Percentiles rank a stretch among this genome's conserved stretches.
Evolutionary conservation across 1,139 yeast species (phyloP).

Genomic region (Geotrichum fermentans): DNA sequence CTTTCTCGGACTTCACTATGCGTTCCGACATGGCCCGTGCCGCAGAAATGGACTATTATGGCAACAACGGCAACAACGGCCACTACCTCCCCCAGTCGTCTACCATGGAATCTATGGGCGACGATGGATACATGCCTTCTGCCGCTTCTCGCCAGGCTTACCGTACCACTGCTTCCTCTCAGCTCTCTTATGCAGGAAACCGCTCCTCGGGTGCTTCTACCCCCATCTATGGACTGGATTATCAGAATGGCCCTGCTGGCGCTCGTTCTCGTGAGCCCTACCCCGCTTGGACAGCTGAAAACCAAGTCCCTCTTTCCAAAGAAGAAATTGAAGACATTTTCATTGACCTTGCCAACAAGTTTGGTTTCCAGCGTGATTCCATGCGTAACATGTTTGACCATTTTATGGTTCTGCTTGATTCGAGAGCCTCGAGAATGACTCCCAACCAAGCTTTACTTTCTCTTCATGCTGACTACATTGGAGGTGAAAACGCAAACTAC

Average conservation of each 20-base stretch:
- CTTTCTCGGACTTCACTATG: conserved; percentile 44
- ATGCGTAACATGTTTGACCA: conserved; percentile 97
- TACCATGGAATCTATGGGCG: conserved; percentile 31
- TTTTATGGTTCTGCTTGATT: conserved; percentile 88
- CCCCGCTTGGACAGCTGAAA: conserved; percentile 94
- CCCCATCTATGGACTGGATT: conserved; percentile 87
- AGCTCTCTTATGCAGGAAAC: conserved; percentile 61
- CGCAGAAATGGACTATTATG: conserved; percentile 40
- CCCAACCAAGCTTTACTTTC: conserved; percentile 91
- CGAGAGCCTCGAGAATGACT: conserved; percentile 94
- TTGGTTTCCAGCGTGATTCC: conserved; percentile 97
- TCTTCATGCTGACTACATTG: conserved; percentile 94
- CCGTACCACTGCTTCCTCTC: conserved; percentile 36
- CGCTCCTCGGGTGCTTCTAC: conserved; percentile 95
- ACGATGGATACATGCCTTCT: conserved; percentile 26
- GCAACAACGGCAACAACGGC: conserved; percentile 32
- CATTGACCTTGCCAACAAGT: conserved; percentile 80
- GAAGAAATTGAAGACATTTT: conserved; percentile 91
- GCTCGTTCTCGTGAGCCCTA: conserved; percentile 63
- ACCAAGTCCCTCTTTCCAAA: conserved; percentile 74
- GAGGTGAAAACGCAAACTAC: conserved; percentile 88
- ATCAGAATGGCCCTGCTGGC: conserved; percentile 50
- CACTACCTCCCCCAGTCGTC: conserved; percentile 32
- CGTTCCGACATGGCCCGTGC: conserved; percentile 41
- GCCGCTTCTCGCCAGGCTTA: conserved; percentile 23